Evolutionary conservation across 495 filamentous ascomycete species (phyloP), one percentile per base, ranked within the genome.

Genomic region (Aspergillus nidulans): DNA sequence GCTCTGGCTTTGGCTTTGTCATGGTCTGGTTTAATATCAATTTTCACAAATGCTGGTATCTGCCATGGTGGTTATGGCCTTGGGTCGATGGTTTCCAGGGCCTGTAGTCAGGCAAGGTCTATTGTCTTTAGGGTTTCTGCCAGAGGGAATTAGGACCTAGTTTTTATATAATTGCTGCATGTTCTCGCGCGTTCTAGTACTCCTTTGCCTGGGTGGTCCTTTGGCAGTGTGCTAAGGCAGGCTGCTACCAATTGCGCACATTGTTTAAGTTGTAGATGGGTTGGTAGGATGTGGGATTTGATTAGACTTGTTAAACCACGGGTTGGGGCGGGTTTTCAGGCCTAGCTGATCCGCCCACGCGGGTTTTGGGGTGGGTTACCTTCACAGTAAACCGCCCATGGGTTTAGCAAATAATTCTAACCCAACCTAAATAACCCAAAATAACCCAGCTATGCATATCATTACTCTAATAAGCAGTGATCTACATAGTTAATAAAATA

Each of bases 81-180:
- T 49, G 56, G 62, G 43, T 65, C 38, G 21, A 65, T 65, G 16
- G 50, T 65, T 56, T 65, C 56, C 26, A 65, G 32, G 24, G 34
- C 51, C 13, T 57, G 4, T 24, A 65, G 26, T 23, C 49, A 43
- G 6, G 49, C 49, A 2, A 56, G 12, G 24, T 61, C 38, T 44
- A 64, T 64, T 10, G 59, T 65, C 42, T 52, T 41, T 24, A 62
- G 6, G 1, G 53, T 32, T 46, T 65, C 53, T 8, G 62, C 56
- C 12, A 64, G 55, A 10, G 36, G 62, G 40, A 61, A 64, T 1
- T 49, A 52, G 18, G 51, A 20, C 25, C 26, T 28, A 10, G 30
- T 24, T 4, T 48, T 21, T n/a, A 58, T 41, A 16, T 63, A 39
- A 16, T 48, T 53, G 19, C 62, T 61, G 19, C 48, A 41, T 50